A percentile compares a stretch with the other conserved stretches of the same genome.
phyloP scores from a whole-genome alignment of 306 rosid species.

The Lupinus albus region DNA sequence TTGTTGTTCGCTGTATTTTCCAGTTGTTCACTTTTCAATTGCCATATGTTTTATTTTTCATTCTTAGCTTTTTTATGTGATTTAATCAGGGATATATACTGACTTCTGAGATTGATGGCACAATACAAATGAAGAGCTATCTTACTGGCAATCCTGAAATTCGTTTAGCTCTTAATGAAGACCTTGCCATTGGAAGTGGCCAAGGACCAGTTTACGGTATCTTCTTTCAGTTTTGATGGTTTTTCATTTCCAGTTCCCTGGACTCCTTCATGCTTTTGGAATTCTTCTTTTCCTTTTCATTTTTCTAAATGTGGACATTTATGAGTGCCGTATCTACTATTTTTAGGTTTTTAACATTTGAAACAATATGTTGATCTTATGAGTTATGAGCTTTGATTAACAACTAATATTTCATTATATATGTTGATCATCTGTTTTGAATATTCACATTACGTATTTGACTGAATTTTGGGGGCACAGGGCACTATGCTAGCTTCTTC shows the following conservation, averaged over 20 bases:
- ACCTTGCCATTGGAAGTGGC: slow-evolving; percentile 71
- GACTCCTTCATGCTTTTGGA: slow-evolving; percentile 15
- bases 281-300: slow-evolving; percentile 22
- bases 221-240: slow-evolving; percentile 23
- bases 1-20: slow-evolving; percentile 29
- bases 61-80: slow-evolving; percentile 38
- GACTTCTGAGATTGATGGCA: slow-evolving; percentile 92
- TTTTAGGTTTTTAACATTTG: slow-evolving; percentile 27
- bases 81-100: slow-evolving; percentile 75
- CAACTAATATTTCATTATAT: slow-evolving; percentile 5
- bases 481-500: slow-evolving; percentile 28
- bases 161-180: slow-evolving; percentile 84
- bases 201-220: slow-evolving; percentile 63
- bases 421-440: slow-evolving; percentile 2
- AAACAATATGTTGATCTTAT: slow-evolving; percentile 11
- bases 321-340: slow-evolving; percentile 1
- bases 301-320: slow-evolving; percentile 20
- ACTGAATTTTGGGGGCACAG: slow-evolving; percentile 18
- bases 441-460: slow-evolving; percentile 12
- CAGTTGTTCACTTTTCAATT: slow-evolving; percentile 12
- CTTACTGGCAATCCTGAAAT: slow-evolving; percentile 87
- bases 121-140: slow-evolving; percentile 94
- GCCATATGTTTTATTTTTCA: slow-evolving; percentile 2
- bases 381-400: slow-evolving; percentile 33
- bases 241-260: slow-evolving; percentile 27